phyloP scores from a whole-genome alignment of 1,284 basidiomycete species.

The Cronartium ribicola region DNA sequence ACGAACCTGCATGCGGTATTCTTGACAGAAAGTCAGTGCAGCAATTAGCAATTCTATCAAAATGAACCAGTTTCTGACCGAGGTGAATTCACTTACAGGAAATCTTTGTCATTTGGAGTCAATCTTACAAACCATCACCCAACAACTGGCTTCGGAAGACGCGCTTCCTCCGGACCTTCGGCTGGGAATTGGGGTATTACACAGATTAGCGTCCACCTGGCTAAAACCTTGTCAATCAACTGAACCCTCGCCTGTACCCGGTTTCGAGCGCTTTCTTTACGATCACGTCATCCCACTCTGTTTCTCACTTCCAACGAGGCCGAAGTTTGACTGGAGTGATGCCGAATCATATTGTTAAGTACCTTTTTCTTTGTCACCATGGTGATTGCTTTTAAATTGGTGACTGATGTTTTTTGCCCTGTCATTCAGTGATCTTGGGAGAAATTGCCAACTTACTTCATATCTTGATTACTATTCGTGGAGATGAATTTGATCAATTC shows the following conservation, averaged over 20 bases:
- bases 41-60: too few species aligned
- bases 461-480: conserved; percentile 69
- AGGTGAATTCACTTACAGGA: conserved; percentile 54
- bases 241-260: conserved; percentile 62
- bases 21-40: conserved; percentile 70
- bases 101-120: conserved; percentile 76
- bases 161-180: conserved; percentile 72
- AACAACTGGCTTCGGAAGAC: conserved; percentile 62
- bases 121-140: conserved; percentile 63
- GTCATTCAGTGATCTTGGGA: conserved; percentile 65
- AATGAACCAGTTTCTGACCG: background rate
- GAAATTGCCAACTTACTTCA: conserved; percentile 84
- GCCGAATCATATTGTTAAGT: conserved; percentile 60
- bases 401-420: too few species aligned
- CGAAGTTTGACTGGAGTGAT: conserved; percentile 80
- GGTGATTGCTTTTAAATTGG: background rate
- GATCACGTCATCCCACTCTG: conserved; percentile 75
- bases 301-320: conserved; percentile 73
- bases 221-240: conserved; percentile 53
- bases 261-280: conserved; percentile 90
- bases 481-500: conserved; percentile 77
- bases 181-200: conserved; percentile 74
- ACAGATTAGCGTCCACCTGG: conserved; percentile 68
- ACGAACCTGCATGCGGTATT: conserved; percentile 78
- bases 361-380: conserved; percentile 1